phyloP scores from a whole-genome alignment of 2,329 filamentous ascomycete genomes.

The Pseudogymnoascus sp. region DNA sequence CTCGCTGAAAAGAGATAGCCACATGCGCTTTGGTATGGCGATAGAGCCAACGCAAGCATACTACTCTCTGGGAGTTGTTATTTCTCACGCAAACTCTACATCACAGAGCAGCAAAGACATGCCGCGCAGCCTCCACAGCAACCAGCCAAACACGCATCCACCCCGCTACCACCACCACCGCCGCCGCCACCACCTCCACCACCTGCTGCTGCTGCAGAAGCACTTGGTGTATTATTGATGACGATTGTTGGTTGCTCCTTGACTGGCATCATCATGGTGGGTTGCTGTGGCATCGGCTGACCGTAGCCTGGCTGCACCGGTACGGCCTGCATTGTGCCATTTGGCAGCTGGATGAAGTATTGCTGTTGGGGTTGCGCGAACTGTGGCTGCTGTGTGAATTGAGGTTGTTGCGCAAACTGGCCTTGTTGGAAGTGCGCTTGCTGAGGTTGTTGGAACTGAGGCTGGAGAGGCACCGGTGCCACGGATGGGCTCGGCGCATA shows the following conservation, averaged over 20 bases:
- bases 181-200: background rate
- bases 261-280: background rate
- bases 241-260: background rate
- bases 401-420: background rate
- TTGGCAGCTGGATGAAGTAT: background rate
- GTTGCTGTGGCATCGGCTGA: background rate
- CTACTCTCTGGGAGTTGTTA: background rate
- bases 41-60: background rate
- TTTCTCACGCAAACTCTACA: constrained; percentile 24
- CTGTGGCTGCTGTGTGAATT: too few relatives aligned
- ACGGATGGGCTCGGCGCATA: background rate
- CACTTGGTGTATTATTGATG: background rate
- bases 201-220: background rate
- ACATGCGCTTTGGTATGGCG: background rate
- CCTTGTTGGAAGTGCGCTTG: background rate
- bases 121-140: background rate
- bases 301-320: background rate
- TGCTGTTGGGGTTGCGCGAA: background rate
- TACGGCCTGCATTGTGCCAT: background rate
- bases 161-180: background rate
- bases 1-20: background rate
- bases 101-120: background rate
- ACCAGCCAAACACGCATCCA: background rate
- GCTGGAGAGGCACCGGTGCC: background rate
- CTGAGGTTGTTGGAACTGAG: background rate